Evolutionary conservation across 2,329 filamentous ascomycete species (phyloP).

Genomic region (Cladosporium sp.): DNA sequence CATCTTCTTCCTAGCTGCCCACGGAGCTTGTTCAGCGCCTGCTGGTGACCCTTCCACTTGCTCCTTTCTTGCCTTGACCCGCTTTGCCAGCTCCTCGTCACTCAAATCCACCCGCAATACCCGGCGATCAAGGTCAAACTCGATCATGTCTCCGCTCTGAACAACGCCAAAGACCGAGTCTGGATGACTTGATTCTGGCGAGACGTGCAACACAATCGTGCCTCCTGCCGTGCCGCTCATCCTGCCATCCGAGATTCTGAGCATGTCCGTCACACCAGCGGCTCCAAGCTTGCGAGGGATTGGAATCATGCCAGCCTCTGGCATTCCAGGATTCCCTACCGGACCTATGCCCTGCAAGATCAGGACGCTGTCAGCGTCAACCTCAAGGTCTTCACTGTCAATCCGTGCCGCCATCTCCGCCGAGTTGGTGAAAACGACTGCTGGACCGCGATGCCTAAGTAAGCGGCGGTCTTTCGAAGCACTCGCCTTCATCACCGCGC

Average conservation of each 20-base stretch:
- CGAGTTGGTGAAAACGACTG: slow-evolving; percentile 45
- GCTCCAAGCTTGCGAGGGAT: slow-evolving; percentile 42
- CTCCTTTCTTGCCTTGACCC: slow-evolving; percentile 30
- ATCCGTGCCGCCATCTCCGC: slow-evolving; percentile 42
- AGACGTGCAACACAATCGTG: slow-evolving; percentile 49
- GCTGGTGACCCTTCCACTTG: slow-evolving; percentile 14
- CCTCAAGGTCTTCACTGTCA: slow-evolving; percentile 39
- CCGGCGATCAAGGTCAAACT: slow-evolving; percentile 40
- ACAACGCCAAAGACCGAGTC: slow-evolving; percentile 45
- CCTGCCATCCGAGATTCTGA: slow-evolving; percentile 48
- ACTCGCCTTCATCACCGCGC: slow-evolving; percentile 46
- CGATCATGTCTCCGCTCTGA: slow-evolving; percentile 43
- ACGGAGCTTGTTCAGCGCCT: slow-evolving; percentile 19
- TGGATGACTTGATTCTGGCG: slow-evolving; percentile 45
- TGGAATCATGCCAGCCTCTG: slow-evolving; percentile 47
- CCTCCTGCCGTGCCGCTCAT: slow-evolving; percentile 53
- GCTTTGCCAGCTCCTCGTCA: slow-evolving; percentile 35
- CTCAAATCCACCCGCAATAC: slow-evolving; percentile 37
- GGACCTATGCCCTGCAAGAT: slow-evolving; percentile 46
- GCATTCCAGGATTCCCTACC: slow-evolving; percentile 49
- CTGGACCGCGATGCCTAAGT: slow-evolving; percentile 39
- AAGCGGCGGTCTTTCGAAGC: slow-evolving; percentile 44
- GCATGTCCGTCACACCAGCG: slow-evolving; percentile 47
- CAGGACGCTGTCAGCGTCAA: slow-evolving; percentile 41
- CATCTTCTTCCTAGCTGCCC: slow-evolving; percentile 26